These are phyloP conservation scores for Fusarium acutatum DNA, from an alignment of 2,329 filamentous ascomycete genomes.

Conservation along the genomic window DNA sequence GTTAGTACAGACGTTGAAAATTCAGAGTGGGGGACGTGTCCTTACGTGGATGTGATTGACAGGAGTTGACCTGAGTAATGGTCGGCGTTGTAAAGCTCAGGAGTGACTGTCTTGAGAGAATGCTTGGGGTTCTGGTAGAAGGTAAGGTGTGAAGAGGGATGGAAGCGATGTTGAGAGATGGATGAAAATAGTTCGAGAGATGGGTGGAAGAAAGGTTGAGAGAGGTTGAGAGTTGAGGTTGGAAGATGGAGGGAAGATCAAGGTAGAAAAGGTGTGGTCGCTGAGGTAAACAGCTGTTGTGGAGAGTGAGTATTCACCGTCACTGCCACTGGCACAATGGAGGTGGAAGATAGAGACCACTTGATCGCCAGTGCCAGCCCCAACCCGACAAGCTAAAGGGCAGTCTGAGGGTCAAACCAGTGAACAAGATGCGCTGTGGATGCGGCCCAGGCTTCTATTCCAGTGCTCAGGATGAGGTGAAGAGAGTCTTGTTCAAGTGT, in stretches of 20 bases:
- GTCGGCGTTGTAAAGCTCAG: accelerated
- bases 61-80: not conserved
- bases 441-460: accelerated
- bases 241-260: not conserved
- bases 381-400: not conserved
- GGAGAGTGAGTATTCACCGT: not conserved
- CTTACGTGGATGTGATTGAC: not conserved
- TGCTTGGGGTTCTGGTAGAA: not conserved
- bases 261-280: not conserved
- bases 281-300: not conserved
- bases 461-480: not conserved
- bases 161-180: no score
- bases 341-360: not conserved
- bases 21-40: accelerated
- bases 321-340: not conserved
- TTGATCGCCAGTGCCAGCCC: not conserved
- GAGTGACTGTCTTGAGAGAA: not conserved
- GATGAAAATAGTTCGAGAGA: no score
- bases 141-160: not conserved
- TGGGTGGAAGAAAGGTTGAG: no score
- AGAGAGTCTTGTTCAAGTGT: not conserved
- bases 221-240: not conserved
- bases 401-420: not conserved
- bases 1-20: not conserved
- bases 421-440: not conserved